These are phyloP conservation scores for Hyaloscypha variabilis DNA, from an alignment of 495 filamentous ascomycete genomes.

Conservation along the genomic window DNA sequence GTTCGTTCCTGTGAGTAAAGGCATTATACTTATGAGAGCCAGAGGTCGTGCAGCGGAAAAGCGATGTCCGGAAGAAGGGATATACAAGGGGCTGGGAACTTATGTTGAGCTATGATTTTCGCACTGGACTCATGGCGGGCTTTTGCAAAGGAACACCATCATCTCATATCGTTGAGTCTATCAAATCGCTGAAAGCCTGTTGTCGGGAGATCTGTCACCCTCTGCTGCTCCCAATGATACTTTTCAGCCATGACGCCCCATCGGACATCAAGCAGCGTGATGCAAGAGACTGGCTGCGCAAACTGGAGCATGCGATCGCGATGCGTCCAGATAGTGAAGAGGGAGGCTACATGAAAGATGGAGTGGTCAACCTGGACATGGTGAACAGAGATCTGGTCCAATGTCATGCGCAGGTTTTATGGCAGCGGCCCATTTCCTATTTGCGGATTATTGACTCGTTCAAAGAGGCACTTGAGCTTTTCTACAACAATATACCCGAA, in stretches of 20 bases:
- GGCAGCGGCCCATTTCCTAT: conserved; percentile 55
- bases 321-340: conserved; percentile 47
- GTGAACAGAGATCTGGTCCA: conserved; percentile 56
- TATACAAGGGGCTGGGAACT: conserved; percentile 56
- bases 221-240: conserved; percentile 49
- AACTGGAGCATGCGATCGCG: conserved; percentile 46
- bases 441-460: conserved; percentile 47
- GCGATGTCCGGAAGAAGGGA: conserved; percentile 54
- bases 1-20: background rate
- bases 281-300: conserved; percentile 52
- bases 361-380: conserved; percentile 47
- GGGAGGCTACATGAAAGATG: conserved; percentile 39
- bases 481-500: too few relatives aligned
- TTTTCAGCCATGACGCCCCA: conserved; percentile 44
- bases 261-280: conserved; percentile 53
- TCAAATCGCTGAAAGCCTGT: conserved; percentile 45
- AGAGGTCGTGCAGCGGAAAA: conserved; percentile 56
- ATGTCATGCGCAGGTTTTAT: conserved; percentile 54
- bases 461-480: conserved; percentile 41
- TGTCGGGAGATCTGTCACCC: conserved; percentile 46
- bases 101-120: conserved; percentile 51
- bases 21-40: background rate
- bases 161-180: conserved; percentile 42
- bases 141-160: conserved; percentile 53
- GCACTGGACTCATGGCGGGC: conserved; percentile 48